Conservation (phyloP, 1,284 basidiomycete genomes). For the Naganishia sp. region DNA sequence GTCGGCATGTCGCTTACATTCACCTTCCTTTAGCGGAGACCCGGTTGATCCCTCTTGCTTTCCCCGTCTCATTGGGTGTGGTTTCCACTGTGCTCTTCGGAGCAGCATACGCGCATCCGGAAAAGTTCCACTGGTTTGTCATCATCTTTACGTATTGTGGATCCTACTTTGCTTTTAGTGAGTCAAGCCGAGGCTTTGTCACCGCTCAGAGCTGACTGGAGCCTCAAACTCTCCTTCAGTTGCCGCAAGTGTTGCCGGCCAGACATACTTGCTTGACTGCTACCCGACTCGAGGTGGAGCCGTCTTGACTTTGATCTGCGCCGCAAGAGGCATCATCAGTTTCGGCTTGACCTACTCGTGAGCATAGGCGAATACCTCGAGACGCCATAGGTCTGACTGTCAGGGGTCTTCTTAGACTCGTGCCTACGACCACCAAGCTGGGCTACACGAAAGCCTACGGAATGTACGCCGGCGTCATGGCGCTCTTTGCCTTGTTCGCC, state of each 20-base stretch:
- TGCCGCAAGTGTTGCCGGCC: constrained; percentile 18
- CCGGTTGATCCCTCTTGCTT: constrained; percentile 17
- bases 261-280: constrained; percentile 20
- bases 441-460: constrained; percentile 26
- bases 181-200: background rate
- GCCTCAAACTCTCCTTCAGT: background rate
- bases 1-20: background rate
- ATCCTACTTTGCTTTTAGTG: constrained; percentile 21
- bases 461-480: constrained; percentile 27
- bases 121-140: constrained; percentile 18
- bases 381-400: background rate
- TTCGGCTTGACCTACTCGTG: constrained; percentile 20
- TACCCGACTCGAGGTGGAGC: constrained; percentile 20
- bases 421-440: constrained; percentile 16
- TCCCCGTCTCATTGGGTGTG: constrained; percentile 13
- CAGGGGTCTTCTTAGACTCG: constrained; percentile 1
- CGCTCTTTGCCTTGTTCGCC: constrained; percentile 13
- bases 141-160: constrained; percentile 23
- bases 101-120: constrained; percentile 16
- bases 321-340: constrained; percentile 22
- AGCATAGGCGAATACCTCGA: background rate
- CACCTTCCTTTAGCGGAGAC: constrained; percentile 6
- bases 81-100: constrained; percentile 17
- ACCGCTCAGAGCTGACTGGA: background rate
- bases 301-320: constrained; percentile 10